Evolutionary conservation across 805 yeast genomes (phyloP).

Genomic region (Candida silvatica): DNA sequence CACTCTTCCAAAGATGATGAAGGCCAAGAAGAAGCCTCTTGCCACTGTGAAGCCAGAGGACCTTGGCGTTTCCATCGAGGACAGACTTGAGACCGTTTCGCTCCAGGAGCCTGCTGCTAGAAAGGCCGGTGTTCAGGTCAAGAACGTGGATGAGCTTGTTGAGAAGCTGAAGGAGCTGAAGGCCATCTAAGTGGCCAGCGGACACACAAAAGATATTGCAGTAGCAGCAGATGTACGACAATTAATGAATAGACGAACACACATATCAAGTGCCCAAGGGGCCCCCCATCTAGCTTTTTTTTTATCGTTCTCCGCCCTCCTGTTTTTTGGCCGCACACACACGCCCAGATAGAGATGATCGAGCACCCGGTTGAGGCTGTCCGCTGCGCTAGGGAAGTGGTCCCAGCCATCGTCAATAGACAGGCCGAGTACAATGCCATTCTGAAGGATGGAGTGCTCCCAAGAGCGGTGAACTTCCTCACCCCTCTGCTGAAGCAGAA

Average conservation of each 20-base stretch:
- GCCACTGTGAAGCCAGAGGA: constrained; percentile 57
- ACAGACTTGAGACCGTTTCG: constrained; percentile 58
- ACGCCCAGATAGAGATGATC: no score
- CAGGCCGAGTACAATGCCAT: no score
- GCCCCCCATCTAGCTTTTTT: no score
- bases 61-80: constrained; percentile 55
- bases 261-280: no score
- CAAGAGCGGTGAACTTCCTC: constrained; percentile 12
- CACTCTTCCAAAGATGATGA: constrained; percentile 94
- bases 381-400: no score
- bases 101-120: constrained; percentile 84
- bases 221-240: not conserved
- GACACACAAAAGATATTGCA: no score
- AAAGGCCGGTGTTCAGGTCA: constrained; percentile 74
- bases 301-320: no score
- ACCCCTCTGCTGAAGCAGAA: constrained; percentile 21
- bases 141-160: constrained; percentile 73
- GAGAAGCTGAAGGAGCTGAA: constrained; percentile 69
- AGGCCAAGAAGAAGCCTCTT: constrained; percentile 94
- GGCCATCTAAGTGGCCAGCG: constrained; percentile 37
- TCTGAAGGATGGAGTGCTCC: no score
- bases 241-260: no score
- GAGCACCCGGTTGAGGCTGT: no score
- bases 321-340: no score
- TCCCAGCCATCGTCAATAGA: no score